These are phyloP conservation scores for Detonula confervacea DNA, from an alignment of 352 stramenopile genomes.

Conservation along the genomic window DNA sequence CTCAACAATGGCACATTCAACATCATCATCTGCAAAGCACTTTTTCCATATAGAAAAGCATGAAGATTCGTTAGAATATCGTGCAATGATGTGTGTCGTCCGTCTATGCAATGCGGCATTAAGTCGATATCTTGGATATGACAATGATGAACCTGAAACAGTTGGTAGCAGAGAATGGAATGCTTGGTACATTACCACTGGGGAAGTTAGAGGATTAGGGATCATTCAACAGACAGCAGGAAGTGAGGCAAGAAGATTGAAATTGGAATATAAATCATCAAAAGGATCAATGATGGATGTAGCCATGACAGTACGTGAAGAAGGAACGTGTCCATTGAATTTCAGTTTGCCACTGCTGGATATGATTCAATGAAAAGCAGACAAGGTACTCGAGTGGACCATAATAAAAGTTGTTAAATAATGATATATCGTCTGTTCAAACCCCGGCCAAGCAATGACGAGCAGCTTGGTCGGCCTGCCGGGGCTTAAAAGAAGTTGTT, in stretches of 20 bases:
- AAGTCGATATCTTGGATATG: constrained; percentile 31
- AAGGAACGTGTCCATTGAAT: constrained; percentile 20
- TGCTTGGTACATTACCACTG: constrained; percentile 48
- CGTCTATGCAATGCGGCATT: constrained; percentile 50
- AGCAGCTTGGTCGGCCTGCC: too few species aligned
- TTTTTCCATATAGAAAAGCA: constrained; percentile 52
- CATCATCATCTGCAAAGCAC: constrained; percentile 22
- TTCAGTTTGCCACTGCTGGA: constrained; percentile 18
- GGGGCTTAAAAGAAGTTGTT: too few species aligned
- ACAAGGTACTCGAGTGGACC: too few species aligned
- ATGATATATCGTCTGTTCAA: too few species aligned
- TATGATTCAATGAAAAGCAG: too few species aligned
- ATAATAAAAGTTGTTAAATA: too few species aligned
- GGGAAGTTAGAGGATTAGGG: constrained; percentile 33
- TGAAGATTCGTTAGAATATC: constrained; percentile 56
- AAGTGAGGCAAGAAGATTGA: constrained; percentile 33
- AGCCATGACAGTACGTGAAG: constrained; percentile 15
- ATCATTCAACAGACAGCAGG: constrained; percentile 29
- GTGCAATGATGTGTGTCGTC: constrained; percentile 58
- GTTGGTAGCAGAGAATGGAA: constrained; percentile 39
- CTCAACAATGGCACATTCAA: not conserved
- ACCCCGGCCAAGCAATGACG: too few species aligned
- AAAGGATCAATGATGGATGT: too few species aligned
- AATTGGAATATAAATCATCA: constrained; percentile 1
- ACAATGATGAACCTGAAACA: constrained; percentile 26